These are phyloP conservation scores for Puccinia polysora DNA, from an alignment of 1,284 basidiomycete genomes.

Conservation along the genomic window DNA sequence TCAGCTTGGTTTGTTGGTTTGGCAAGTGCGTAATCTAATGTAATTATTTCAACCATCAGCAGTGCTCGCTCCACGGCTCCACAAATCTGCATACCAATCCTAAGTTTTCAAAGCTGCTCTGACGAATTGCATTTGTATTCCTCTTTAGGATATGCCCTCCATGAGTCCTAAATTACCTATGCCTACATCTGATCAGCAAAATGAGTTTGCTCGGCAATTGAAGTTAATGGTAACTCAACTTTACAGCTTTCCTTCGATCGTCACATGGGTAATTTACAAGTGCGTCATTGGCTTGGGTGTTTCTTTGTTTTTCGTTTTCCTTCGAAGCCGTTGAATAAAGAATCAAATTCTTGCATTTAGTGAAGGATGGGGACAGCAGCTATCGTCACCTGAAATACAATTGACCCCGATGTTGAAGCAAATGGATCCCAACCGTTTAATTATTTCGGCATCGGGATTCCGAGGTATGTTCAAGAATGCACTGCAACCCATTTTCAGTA, in stretches of 20 bases:
- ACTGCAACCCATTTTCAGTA: not conserved
- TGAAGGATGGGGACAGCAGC: constrained; percentile 38
- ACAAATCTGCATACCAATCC: not conserved
- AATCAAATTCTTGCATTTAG: constrained; percentile 5
- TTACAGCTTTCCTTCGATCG: constrained; percentile 32
- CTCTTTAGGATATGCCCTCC: constrained; percentile 33
- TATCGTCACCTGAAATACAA: constrained; percentile 11
- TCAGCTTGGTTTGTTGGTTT: constrained; percentile 40
- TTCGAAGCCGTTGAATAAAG: no score
- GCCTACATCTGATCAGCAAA: constrained; percentile 19
- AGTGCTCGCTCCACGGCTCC: no score
- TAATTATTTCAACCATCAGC: no score
- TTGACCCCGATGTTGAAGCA: constrained; percentile 14
- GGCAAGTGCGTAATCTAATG: constrained; percentile 43
- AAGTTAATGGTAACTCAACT: constrained; percentile 18
- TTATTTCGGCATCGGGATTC: constrained; percentile 27
- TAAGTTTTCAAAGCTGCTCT: no score
- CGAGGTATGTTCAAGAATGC: constrained; percentile 4
- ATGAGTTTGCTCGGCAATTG: constrained; percentile 34
- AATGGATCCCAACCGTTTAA: constrained; percentile 19
- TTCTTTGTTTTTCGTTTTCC: no score
- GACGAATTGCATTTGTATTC: not conserved
- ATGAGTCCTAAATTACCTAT: not conserved
- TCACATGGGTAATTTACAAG: constrained; percentile 39
- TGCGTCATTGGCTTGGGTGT: no score